A percentile compares a stretch with the other conserved stretches of the same genome.
These are phyloP conservation scores for Picochlorum sp. DNA, from an alignment of 139 green algal genomes.

Conservation along the genomic window DNA sequence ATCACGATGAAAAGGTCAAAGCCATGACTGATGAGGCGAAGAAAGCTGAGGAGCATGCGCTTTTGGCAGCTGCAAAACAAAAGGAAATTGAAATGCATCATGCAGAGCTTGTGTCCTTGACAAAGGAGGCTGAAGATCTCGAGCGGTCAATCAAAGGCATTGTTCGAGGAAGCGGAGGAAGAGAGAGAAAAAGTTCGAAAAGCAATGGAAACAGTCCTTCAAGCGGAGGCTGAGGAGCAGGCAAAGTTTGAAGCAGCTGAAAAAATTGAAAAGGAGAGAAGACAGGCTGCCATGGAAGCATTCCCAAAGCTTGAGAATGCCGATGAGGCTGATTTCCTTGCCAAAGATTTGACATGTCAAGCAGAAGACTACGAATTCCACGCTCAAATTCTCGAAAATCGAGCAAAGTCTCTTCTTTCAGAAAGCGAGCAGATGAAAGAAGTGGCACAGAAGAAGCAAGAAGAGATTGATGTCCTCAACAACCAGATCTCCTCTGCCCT, in stretches of 20 bases:
- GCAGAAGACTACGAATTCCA: constrained; percentile 24
- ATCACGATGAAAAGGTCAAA: not conserved
- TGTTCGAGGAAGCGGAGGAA: not conserved
- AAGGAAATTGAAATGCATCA: constrained; percentile 8
- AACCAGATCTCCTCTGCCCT: not conserved
- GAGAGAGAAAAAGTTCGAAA: not conserved
- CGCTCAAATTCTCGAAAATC: constrained; percentile 26
- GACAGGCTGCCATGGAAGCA: constrained; percentile 12
- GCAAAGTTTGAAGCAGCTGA: constrained; percentile 11
- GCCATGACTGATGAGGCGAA: not conserved
- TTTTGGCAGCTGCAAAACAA: constrained; percentile 12
- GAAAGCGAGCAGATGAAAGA: constrained; percentile 18
- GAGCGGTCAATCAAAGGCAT: not conserved
- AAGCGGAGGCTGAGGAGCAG: not conserved
- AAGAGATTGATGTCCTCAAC: not conserved
- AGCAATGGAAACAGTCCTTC: not conserved
- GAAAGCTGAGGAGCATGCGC: constrained; percentile 13
- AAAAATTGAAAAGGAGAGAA: constrained; percentile 17
- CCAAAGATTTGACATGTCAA: constrained; percentile 11
- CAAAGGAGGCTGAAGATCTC: constrained; percentile 1
- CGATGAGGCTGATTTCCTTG: constrained; percentile 6
- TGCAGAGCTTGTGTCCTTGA: constrained; percentile 9
- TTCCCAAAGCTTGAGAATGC: not conserved
- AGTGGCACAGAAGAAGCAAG: constrained; percentile 12
- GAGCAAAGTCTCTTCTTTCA: constrained; percentile 13